These are phyloP conservation scores for Amoeboaphelidium protococcarum DNA, from an alignment of 371 early-diverging fungal genomes.

Conservation along the genomic window DNA sequence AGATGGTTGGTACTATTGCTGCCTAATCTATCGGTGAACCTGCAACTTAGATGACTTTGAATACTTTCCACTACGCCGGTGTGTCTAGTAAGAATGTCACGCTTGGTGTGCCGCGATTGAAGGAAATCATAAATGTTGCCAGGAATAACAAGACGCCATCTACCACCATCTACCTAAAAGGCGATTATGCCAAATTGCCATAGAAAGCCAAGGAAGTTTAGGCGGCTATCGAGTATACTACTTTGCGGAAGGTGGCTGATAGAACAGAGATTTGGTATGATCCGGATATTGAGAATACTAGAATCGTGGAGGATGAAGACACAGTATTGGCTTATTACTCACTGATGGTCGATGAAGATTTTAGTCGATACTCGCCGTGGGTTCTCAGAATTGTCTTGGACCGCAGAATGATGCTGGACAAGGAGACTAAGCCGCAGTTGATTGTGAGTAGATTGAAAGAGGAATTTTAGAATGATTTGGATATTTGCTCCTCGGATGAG, in stretches of 20 bases:
- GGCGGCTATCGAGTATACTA: conserved; percentile 72
- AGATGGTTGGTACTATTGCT: conserved; percentile 99
- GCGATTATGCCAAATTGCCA: conserved; percentile 41
- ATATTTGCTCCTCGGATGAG: conserved; percentile 69
- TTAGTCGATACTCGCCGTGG: conserved; percentile 62
- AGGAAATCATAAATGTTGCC: conserved; percentile 98
- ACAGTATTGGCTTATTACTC: conserved; percentile 74
- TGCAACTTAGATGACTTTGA: conserved; percentile 99
- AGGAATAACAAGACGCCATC: conserved; percentile 92
- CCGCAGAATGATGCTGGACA: conserved; percentile 57
- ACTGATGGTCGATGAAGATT: conserved; percentile 43
- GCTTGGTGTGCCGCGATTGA: conserved; percentile 96
- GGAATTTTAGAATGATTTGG: conserved; percentile 42
- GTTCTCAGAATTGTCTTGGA: conserved; percentile 76
- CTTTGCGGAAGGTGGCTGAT: conserved; percentile 52
- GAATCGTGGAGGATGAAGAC: conserved; percentile 74
- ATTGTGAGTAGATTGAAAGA: conserved; percentile 30
- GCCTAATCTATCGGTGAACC: conserved; percentile 99
- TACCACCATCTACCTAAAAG: conserved; percentile 55
- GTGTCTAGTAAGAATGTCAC: conserved; percentile 93
- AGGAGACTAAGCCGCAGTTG: conserved; percentile 57
- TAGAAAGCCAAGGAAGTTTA: conserved; percentile 76
- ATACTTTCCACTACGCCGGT: conserved; percentile 99
- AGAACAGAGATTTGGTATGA: conserved; percentile 91
- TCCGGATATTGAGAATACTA: conserved; percentile 58